These are phyloP conservation scores for Talaromyces sp. DNA, from an alignment of 2,329 filamentous ascomycete genomes.

Conservation along the genomic window DNA sequence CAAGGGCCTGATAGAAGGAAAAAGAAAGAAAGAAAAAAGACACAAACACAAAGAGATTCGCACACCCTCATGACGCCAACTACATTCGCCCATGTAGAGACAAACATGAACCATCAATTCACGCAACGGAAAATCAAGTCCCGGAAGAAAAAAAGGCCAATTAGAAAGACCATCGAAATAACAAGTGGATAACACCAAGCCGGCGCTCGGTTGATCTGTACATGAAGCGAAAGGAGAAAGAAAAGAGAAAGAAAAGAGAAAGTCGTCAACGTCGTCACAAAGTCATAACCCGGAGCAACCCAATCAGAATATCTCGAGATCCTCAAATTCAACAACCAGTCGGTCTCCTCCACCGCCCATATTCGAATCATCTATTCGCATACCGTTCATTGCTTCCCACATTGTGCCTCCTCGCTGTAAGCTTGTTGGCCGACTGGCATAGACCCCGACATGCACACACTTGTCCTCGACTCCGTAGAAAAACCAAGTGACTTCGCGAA, in stretches of 20 bases:
- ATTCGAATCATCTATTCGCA: conserved; percentile 24
- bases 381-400: conserved; percentile 39
- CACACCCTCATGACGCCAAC: neutral
- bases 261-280: conserved; percentile 14
- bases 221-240: conserved; percentile 15
- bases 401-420: conserved; percentile 39
- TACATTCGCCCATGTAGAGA: neutral
- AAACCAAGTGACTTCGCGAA: conserved; percentile 60
- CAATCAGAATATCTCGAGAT: conserved; percentile 49
- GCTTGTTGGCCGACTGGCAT: conserved; percentile 55
- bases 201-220: conserved; percentile 7
- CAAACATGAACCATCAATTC: neutral
- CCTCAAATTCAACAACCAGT: conserved; percentile 51
- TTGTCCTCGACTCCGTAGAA: conserved; percentile 60
- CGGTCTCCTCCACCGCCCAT: conserved; percentile 31
- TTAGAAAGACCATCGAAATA: conserved; percentile 1
- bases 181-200: neutral
- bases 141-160: neutral
- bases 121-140: neutral
- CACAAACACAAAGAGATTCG: neutral
- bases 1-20: too few relatives aligned
- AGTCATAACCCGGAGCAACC: conserved; percentile 6
- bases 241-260: conserved; percentile 17
- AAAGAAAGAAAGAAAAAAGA: neutral
- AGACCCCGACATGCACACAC: conserved; percentile 56